Percentiles rank a stretch among this genome's conserved stretches.
phyloP scores from a whole-genome alignment of 2,329 filamentous ascomycete genomes.

The Fusarium anguioides region DNA sequence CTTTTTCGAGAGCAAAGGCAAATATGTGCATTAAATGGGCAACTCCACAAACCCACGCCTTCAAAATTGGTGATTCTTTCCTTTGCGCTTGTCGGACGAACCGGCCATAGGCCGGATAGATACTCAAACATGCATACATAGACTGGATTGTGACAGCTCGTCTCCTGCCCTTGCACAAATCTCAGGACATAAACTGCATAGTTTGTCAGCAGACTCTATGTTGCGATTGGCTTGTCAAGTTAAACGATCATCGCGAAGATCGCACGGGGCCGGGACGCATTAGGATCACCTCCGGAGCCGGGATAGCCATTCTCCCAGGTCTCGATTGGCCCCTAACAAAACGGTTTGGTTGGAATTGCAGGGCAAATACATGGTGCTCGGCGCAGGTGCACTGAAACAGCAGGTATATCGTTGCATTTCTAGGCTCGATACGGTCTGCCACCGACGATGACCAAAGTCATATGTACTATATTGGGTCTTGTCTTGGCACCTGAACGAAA shows the following conservation, averaged over 20 bases:
- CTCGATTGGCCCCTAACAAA: slow-evolving; percentile 35
- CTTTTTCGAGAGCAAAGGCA: slow-evolving; percentile 10
- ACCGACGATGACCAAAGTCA: slow-evolving; percentile 34
- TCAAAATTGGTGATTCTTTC: not conserved
- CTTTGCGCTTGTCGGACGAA: slow-evolving; percentile 11
- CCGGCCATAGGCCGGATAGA: slow-evolving; percentile 5
- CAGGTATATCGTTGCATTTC: slow-evolving; percentile 35
- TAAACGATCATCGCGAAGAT: slow-evolving; percentile 46
- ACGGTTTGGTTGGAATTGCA: slow-evolving; percentile 28
- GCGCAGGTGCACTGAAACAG: slow-evolving; percentile 27
- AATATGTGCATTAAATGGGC: not conserved
- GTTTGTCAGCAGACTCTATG: slow-evolving; percentile 42
- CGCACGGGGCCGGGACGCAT: slow-evolving; percentile 43
- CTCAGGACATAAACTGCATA: slow-evolving; percentile 3
- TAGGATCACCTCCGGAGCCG: slow-evolving; percentile 40
- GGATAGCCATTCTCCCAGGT: slow-evolving; percentile 26
- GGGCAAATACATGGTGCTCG: slow-evolving; percentile 22
- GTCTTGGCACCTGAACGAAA: slow-evolving; percentile 34
- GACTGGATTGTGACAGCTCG: slow-evolving; percentile 13
- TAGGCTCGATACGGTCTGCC: slow-evolving; percentile 31
- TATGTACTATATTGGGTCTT: slow-evolving; percentile 9
- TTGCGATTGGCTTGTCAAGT: slow-evolving; percentile 52
- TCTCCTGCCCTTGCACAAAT: slow-evolving; percentile 16
- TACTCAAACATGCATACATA: slow-evolving; percentile 7
- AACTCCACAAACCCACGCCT: slow-evolving; percentile 3